A percentile compares a stretch with the other conserved stretches of the same genome.
phyloP scores from a whole-genome alignment of 768 basidiomycete species.

The Boletellus ananas region DNA sequence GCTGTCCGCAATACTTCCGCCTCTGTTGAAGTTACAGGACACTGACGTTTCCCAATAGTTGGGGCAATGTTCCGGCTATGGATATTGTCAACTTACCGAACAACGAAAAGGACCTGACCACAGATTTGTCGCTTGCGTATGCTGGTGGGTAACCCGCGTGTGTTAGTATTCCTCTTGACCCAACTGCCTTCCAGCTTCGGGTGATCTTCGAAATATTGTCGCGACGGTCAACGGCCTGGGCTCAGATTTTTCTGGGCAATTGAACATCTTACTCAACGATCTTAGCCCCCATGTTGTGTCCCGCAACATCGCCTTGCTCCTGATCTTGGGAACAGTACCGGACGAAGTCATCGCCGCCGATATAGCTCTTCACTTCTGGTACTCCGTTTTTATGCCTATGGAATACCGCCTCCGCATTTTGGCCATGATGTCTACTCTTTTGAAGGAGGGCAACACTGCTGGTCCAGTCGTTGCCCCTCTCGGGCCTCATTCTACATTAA shows the following conservation, averaged over 20 bases:
- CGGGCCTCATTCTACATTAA: constrained; percentile 16
- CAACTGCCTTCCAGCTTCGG: constrained; percentile 37
- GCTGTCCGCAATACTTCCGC: constrained; percentile 13
- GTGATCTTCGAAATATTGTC: constrained; percentile 45
- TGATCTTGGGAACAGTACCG: constrained; percentile 36
- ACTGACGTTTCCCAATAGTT: constrained; percentile 12
- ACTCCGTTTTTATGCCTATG: constrained; percentile 40
- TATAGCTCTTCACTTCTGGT: constrained; percentile 46
- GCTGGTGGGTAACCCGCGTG: constrained; percentile 14
- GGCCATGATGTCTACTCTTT: constrained; percentile 14
- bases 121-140: constrained; percentile 25
- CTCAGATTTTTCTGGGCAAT: constrained; percentile 35
- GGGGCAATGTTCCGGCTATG: constrained; percentile 36
- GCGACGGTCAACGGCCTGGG: constrained; percentile 43
- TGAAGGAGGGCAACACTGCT: constrained; percentile 3
- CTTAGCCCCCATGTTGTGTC: constrained; percentile 23
- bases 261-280: constrained; percentile 44
- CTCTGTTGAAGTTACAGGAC: neutral
- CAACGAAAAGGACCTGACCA: constrained; percentile 16
- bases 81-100: constrained; percentile 29
- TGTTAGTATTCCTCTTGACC: neutral
- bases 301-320: constrained; percentile 42
- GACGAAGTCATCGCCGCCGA: constrained; percentile 38
- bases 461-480: constrained; percentile 6
- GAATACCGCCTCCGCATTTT: constrained; percentile 28